Evolutionary conservation across 2,329 filamentous ascomycete genomes (phyloP), one percentile per base, ranked within the genome.

Genomic region (Lomentospora prolificans): DNA sequence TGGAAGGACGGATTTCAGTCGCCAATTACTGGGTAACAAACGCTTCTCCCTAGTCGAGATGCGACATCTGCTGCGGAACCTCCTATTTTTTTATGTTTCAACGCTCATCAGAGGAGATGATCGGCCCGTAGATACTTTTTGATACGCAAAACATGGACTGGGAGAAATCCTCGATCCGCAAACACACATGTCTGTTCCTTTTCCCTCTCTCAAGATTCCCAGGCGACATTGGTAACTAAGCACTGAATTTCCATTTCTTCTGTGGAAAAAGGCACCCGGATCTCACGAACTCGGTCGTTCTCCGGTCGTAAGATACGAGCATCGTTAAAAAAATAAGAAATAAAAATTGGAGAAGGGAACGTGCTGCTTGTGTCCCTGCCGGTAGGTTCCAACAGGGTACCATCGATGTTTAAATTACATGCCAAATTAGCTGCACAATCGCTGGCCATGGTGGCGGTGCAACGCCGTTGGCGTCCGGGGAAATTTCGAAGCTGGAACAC

Each of bases 401-500:
- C 36, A 12, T 41, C 36, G 19, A 17, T 17, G 17, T 48, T 48
- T 48, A 22, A 48, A 48, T 48, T 48, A 10, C 44, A 48, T 19
- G 44, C 44, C 44, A 48, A 48, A 48, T 48, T 48, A 48, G 44
- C 19, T 48, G 44, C 44, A 48, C 22, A 12, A 25, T 48, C n/a
- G n/a, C n/a, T n/a, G 44, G 4, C 17, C 22, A 22, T 9, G 22
- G 44, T 48, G 44, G 44, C 44, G 22, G 19, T 48, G 44, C 44
- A 48, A 25, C 17, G 12, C 30, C 30, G 30, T 33, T 33, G 7
- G 7, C 30, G 12, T 33, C 30, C 12, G 30, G 30, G 30, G 30
- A 33, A 33, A 33, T 33, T 33, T 33, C 30, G 12, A 33, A 7
- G 30, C 6, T 33, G 30, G 30, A 33, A 33, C 30, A 7, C 12